Evolutionary conservation across 2,329 filamentous ascomycete genomes (phyloP), one percentile per base, ranked within the genome.

Genomic region (Botrytis galanthina): DNA sequence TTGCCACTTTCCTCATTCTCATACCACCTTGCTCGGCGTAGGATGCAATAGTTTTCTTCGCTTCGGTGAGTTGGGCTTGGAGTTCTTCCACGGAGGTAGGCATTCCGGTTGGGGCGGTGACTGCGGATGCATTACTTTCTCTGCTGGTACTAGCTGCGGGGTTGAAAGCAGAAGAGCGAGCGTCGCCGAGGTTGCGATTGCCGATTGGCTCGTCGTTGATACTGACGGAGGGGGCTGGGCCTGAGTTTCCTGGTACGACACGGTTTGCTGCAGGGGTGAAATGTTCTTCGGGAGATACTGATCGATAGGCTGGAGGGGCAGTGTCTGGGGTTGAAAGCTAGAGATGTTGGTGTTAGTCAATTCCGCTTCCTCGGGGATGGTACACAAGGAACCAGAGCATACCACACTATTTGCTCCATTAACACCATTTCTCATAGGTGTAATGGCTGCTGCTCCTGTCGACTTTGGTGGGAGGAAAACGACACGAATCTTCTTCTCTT

Each of bases 401-500:
- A 79, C 78, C 70, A 68, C 61, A 62, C 72, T 75, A 62, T 76
- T 76, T 54, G 77, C 46, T 62, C 77, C 77, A 72, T 78, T 79
- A 22, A 76, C 70, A 51, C 75, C 75, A 69, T 80, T 81, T 74
- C 75, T 79, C 70, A 77, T 48, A 62, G 80, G 80, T 57, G 80
- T 81, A 46, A 71, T 54, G 46, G 69, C 74, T 62, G 75, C 71
- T 68, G 59, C 73, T 67, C 66, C 37, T 20, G 48, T 59, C 87
- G 66, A 87, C 68, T 89, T 88, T 16, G 91, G 86, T 66, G 92
- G 83, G 60, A 98, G 86, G 87, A 95, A 99, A 78, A 87, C 88
- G 76, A 99, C 96, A 64, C 95, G 91, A 78, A 99, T 99, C 87
- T 98, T 99, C 86, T 92, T 93, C 86, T 99, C 96, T 80, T 94